Conservation (phyloP, 139 green algal species). For the Auxenochlorella protothecoides region DNA sequence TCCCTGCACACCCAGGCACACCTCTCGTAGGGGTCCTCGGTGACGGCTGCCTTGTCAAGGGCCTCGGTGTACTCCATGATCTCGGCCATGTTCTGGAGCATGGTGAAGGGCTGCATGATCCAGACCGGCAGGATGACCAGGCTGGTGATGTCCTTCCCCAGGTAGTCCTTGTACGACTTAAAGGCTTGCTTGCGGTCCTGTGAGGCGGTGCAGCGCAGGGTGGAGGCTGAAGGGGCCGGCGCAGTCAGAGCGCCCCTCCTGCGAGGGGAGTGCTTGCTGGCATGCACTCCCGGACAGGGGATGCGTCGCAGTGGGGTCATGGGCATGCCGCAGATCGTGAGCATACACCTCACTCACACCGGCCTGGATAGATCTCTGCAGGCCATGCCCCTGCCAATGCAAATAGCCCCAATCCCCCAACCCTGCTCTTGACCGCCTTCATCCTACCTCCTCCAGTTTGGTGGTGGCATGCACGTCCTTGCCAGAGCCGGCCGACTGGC, state of each 20-base stretch:
- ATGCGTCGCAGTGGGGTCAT: no score
- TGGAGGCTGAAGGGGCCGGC: not conserved
- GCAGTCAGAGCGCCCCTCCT: conserved; percentile 2
- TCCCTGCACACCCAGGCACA: conserved; percentile 11
- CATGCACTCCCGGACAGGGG: no score
- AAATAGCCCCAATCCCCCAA: not conserved
- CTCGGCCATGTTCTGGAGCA: conserved; percentile 93
- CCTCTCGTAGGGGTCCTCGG: conserved; percentile 67
- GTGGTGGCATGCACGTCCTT: conserved; percentile 5
- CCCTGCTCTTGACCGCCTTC: not conserved
- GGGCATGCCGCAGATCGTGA: no score
- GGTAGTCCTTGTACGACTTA: conserved; percentile 56
- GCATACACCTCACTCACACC: conserved; percentile 2
- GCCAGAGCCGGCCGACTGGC: conserved; percentile 19
- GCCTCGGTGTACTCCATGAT: conserved; percentile 96
- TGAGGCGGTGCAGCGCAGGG: not conserved
- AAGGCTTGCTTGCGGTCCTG: conserved; percentile 45
- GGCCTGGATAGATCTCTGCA: not conserved
- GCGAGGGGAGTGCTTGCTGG: no score
- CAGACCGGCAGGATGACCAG: conserved; percentile 90
- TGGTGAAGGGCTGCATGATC: conserved; percentile 97
- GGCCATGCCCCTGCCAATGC: not conserved
- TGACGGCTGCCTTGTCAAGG: conserved; percentile 69
- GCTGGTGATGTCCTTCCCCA: conserved; percentile 81
- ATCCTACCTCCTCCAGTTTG: conserved; percentile 6